These are phyloP conservation scores for Rhodosporidiobolus sp. DNA, from an alignment of 768 basidiomycete genomes.

Conservation along the genomic window DNA sequence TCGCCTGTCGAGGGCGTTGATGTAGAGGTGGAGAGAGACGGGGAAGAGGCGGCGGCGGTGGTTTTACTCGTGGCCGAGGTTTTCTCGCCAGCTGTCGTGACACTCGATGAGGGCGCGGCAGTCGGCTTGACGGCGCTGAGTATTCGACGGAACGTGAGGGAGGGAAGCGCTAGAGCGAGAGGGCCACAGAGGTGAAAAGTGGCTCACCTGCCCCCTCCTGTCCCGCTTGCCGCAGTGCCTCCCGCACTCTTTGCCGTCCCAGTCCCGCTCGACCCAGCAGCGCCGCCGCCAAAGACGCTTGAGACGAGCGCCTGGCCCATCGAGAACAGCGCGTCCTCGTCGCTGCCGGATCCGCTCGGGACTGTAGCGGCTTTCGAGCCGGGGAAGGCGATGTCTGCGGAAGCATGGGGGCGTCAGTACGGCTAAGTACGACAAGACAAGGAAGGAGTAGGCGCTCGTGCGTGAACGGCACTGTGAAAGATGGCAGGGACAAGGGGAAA, in stretches of 20 bases:
- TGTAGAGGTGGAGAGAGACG: neutral
- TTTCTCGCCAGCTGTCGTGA: neutral
- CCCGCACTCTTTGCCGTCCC: neutral
- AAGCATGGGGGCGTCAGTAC: too few species aligned
- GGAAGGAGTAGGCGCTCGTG: neutral
- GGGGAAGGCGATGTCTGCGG: slow-evolving; percentile 7
- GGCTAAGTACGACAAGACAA: too few species aligned
- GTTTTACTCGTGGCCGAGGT: neutral
- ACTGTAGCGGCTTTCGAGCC: neutral
- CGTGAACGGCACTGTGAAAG: too few species aligned
- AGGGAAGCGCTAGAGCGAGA: too few species aligned
- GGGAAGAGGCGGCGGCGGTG: neutral
- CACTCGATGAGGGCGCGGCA: too few species aligned
- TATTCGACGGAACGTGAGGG: too few species aligned
- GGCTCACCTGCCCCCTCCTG: neutral
- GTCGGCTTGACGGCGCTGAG: too few species aligned
- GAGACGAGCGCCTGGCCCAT: neutral
- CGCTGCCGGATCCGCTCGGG: neutral
- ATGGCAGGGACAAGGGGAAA: neutral
- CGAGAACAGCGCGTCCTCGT: neutral
- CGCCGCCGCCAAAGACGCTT: neutral
- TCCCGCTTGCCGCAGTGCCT: too few species aligned
- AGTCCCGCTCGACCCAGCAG: neutral
- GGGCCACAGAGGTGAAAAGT: neutral
- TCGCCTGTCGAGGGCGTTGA: neutral